Base-by-base conservation (phyloP, 2,329 filamentous ascomycete species). In the Zalaria obscura region DNA sequence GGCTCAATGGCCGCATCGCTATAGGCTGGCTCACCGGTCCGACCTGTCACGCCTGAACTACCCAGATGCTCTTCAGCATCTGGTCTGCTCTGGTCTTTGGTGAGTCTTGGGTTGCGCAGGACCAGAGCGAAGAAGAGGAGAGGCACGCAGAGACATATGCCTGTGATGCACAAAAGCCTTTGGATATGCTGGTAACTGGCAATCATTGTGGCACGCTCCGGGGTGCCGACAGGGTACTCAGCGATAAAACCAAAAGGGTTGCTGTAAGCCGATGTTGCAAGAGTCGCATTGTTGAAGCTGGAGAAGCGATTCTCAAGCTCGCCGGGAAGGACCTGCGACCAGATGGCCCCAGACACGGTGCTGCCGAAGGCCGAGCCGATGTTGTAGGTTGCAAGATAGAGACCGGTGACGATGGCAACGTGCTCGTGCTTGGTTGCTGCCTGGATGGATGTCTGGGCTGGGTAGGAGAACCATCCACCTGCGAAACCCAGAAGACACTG, bases 331-430 rank as follows among this genome's bases (percentile, higher is more conserved):
- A 80, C 55, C 8, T 70, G 67, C 0, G 72, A 75, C 77, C 78
- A 83, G 46, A 83, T 74, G 8, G 77, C 76, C 0, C 69, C 70
- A 1, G 78, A 70, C 35, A 83, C 68, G 4, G 77, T 70, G 11
- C 48, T 54, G 0, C 61, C 58, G 11, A 61, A 47, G 2, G 54
- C 49, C 7, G 51, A 52, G 0, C 58, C 78, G 45, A 81, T 68
- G 45, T 70, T 72, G 48, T 72, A 68, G 31, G 76, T 73, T 4
- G 81, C 69, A 18, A 72, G 67, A 43, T 76, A 67, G 42, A 83
- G 63, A 8, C 76, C 74, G 10, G 78, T 67, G 29, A 75, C 68
- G n/a, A 71, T 69, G 25, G 76, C 72, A 4, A 82, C 65, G 51
- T 78, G 68, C 48, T 78, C 43, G 48, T 64, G 61, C 3, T 52